Evolutionary conservation across 2,329 filamentous ascomycete genomes (phyloP).

Genomic region (Aspergillus neoniger): DNA sequence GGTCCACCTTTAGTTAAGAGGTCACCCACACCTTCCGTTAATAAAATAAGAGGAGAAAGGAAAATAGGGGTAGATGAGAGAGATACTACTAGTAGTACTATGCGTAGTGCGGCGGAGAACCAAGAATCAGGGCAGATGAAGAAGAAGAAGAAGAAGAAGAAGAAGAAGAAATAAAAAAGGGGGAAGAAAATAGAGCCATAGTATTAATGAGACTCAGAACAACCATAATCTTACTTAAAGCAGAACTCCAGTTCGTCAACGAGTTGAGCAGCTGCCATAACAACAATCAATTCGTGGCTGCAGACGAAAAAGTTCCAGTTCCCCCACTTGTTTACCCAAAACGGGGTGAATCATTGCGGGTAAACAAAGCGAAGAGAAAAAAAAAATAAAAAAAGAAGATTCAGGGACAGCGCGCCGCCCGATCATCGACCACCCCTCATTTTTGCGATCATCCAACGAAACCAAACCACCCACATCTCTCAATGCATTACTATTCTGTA

Average conservation of each 20-base stretch:
- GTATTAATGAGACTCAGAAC: too few relatives aligned
- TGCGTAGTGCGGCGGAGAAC: too few relatives aligned
- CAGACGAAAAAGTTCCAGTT: not conserved
- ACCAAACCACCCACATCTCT: not conserved
- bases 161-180: too few relatives aligned
- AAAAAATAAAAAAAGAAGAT: slow-evolving; percentile 15
- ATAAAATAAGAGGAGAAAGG: not conserved
- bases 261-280: slow-evolving; percentile 10
- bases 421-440: slow-evolving; percentile 11
- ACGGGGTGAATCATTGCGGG: slow-evolving; percentile 15
- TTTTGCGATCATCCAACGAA: slow-evolving; percentile 4
- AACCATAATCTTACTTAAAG: not conserved
- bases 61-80: not conserved
- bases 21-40: not conserved
- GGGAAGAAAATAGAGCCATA: too few relatives aligned
- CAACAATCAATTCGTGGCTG: slow-evolving; percentile 8
- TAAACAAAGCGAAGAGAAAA: slow-evolving; percentile 17
- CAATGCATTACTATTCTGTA: not conserved
- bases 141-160: too few relatives aligned
- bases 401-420: slow-evolving; percentile 6
- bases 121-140: too few relatives aligned
- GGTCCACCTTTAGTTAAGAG: not conserved
- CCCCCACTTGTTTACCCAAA: slow-evolving; percentile 12
- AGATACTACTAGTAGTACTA: not conserved
- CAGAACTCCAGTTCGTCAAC: too few relatives aligned